These are phyloP conservation scores for Daldinia eschscholtzii DNA, from an alignment of 2,329 filamentous ascomycete genomes.

Conservation along the genomic window DNA sequence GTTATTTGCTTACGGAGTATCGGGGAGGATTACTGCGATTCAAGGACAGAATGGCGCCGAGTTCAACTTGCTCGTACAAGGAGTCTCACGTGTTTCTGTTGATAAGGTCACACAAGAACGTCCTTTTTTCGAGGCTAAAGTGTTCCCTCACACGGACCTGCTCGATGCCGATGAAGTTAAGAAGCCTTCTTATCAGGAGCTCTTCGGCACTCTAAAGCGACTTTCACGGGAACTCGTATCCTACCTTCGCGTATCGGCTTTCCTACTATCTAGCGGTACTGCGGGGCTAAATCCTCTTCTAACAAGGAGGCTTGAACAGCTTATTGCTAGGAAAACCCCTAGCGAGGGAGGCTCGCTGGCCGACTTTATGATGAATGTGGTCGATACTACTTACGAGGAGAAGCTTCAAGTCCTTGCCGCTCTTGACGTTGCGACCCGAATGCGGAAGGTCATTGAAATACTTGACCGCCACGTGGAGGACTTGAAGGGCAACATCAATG, in stretches of 20 bases:
- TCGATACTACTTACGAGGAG: slow-evolving; percentile 89
- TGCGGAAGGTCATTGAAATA: slow-evolving; percentile 86
- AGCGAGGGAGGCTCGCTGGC: slow-evolving; percentile 87
- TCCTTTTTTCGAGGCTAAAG: slow-evolving; percentile 87
- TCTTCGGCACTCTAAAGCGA: slow-evolving; percentile 85
- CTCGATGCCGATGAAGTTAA: slow-evolving; percentile 44
- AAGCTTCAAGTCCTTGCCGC: slow-evolving; percentile 89
- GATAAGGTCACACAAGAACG: slow-evolving; percentile 81
- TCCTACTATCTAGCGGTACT: slow-evolving; percentile 76
- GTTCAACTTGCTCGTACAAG: slow-evolving; percentile 88
- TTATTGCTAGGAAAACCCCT: slow-evolving; percentile 85
- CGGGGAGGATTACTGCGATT: slow-evolving; percentile 82
- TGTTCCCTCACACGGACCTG: slow-evolving; percentile 60
- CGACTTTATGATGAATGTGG: slow-evolving; percentile 96
- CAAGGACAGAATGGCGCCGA: slow-evolving; percentile 81
- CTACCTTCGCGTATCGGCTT: slow-evolving; percentile 83
- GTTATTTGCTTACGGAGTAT: slow-evolving; percentile 84
- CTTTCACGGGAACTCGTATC: slow-evolving; percentile 88
- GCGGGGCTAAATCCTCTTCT: slow-evolving; percentile 83
- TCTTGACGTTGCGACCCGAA: slow-evolving; percentile 79
- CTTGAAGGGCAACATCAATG: slow-evolving; percentile 89
- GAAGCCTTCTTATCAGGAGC: slow-evolving; percentile 61
- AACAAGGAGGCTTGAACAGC: slow-evolving; percentile 85
- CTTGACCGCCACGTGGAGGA: slow-evolving; percentile 83
- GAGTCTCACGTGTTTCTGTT: slow-evolving; percentile 80